Evolutionary conservation across 2,329 filamentous ascomycete species (phyloP).

Genomic region (Diaporthe citrichinensis): DNA sequence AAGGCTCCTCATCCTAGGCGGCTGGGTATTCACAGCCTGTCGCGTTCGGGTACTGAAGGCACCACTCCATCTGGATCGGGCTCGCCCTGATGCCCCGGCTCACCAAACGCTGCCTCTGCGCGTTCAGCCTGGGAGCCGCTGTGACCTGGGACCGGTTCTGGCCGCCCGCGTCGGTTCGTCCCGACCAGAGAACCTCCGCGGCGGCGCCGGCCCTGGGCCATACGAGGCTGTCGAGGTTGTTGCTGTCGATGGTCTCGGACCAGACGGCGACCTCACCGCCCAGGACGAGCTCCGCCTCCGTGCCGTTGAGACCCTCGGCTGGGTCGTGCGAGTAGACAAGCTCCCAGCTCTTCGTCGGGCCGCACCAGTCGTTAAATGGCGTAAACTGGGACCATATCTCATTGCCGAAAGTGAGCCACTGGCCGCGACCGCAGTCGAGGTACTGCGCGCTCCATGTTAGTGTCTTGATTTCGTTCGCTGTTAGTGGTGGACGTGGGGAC

Average conservation of each 20-base stretch:
- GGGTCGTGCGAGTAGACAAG: constrained; percentile 87
- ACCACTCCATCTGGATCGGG: constrained; percentile 81
- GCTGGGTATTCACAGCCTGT: constrained; percentile 58
- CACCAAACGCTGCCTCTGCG: constrained; percentile 83
- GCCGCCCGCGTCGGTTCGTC: constrained; percentile 74
- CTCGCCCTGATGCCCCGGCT: constrained; percentile 73
- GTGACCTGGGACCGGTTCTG: constrained; percentile 79
- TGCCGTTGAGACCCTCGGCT: constrained; percentile 70
- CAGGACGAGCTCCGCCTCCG: constrained; percentile 76
- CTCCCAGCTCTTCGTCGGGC: constrained; percentile 85
- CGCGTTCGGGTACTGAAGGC: constrained; percentile 71
- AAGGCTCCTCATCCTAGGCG: constrained; percentile 35
- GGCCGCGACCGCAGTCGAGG: constrained; percentile 85
- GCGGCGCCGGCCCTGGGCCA: constrained; percentile 85
- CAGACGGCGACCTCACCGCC: constrained; percentile 88
- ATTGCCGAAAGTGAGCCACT: constrained; percentile 81
- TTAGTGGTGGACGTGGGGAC: constrained; percentile 45
- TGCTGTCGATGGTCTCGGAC: constrained; percentile 82
- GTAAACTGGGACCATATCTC: constrained; percentile 63
- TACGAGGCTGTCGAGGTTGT: constrained; percentile 81
- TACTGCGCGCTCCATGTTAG: constrained; percentile 65
- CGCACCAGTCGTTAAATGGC: constrained; percentile 87
- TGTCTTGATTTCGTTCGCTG: neutral
- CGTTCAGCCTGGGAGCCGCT: constrained; percentile 77
- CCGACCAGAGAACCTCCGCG: constrained; percentile 86